Evolutionary conservation across 176 grass and related monocot species (phyloP), one percentile per base, ranked within the genome.

Genomic region (Carex pumila): DNA sequence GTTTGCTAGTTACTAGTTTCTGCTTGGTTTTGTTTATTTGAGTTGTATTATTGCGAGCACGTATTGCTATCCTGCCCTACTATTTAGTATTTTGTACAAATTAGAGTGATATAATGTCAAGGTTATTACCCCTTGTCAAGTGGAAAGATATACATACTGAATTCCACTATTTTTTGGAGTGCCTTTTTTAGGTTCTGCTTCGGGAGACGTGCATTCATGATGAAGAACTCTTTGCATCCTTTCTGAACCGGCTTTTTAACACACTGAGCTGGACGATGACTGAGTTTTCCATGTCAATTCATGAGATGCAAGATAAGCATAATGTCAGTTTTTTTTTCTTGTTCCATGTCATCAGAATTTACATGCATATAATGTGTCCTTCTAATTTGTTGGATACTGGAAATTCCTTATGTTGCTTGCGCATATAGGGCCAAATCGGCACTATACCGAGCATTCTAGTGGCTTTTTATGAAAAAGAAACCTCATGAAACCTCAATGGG

Each of bases 191-290:
- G 94, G 89, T 97, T 80, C 43, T 97, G 41, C 84, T 97, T 45
- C 85, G 84, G 70, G 91, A 93, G 66, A 85, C 91, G 54, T 97
- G 94, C 73, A 74, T 88, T 84, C 84, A 93, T 67, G 89, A 97
- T 85, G 80, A 93, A 85, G 87, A 85, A 87, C 82, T 97, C 39
- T 97, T 93, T 68, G 89, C 85, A 60, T 90, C 91, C 79, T 97
- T 93, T 59, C 91, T 97, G 36, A 93, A 93, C 81, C 84, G 91
- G 69, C 91, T 97, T 88, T 97, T 97, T 71, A 97, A 97, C 82
- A 97, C 87, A 47, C 87, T 93, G 36, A 97, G 94, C 79, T 97
- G 94, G 94, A 90, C 91, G 10, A 97, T 97, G 94, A 97, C 94
- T 1, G 94, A 97, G 75, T 97, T 93, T 59, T 97, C 89, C 49